These are phyloP conservation scores for Aspergillus latus DNA, from an alignment of 2,329 filamentous ascomycete genomes.

Conservation along the genomic window DNA sequence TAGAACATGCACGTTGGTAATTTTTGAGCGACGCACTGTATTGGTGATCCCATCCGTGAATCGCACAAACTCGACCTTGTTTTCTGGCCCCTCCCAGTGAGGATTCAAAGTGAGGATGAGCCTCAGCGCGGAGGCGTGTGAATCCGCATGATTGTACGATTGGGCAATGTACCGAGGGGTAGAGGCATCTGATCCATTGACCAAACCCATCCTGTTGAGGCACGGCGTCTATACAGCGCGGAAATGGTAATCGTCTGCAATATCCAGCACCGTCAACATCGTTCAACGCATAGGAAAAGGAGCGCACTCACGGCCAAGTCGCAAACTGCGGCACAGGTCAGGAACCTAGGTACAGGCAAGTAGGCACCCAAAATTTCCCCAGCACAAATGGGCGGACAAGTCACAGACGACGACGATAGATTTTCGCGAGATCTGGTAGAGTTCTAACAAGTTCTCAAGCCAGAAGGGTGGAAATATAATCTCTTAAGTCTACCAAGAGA, in stretches of 20 bases:
- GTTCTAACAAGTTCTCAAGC: slow-evolving; percentile 13
- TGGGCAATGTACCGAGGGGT: slow-evolving; percentile 63
- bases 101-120: slow-evolving; percentile 79
- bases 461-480: slow-evolving; percentile 19
- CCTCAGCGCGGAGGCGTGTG: slow-evolving; percentile 72
- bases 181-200: slow-evolving; percentile 8
- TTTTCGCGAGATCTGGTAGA: slow-evolving; percentile 5
- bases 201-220: slow-evolving; percentile 3
- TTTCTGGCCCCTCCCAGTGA: slow-evolving; percentile 73
- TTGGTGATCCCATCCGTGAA: slow-evolving; percentile 99
- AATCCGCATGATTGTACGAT: slow-evolving; percentile 73
- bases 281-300: neutral
- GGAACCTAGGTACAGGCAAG: neutral
- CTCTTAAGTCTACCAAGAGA: neutral
- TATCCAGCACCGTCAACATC: neutral
- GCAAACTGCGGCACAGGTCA: neutral
- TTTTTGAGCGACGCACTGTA: slow-evolving; percentile 57
- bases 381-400: slow-evolving; percentile 16
- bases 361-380: neutral
- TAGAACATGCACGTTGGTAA: slow-evolving; percentile 19
- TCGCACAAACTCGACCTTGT: slow-evolving; percentile 77
- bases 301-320: neutral
- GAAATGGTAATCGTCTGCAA: neutral
- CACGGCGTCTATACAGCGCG: neutral
- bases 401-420: slow-evolving; percentile 12